phyloP scores from a whole-genome alignment of 768 basidiomycete genomes.

The Rhizopogon vesiculosus region DNA sequence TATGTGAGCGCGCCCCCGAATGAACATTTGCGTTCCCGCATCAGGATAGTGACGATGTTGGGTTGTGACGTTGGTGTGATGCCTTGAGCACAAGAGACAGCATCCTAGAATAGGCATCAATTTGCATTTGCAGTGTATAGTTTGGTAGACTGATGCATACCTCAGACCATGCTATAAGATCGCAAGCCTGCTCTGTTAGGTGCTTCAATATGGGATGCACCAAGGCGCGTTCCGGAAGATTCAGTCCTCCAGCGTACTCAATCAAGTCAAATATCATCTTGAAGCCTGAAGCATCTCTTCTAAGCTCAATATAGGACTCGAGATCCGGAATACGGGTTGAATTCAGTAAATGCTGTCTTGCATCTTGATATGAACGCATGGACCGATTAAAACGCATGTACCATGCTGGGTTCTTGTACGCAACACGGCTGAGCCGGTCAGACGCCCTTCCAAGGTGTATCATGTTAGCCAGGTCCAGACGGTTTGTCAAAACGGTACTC shows the following conservation, averaged over 20 bases:
- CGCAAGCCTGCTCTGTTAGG: slow-evolving; percentile 37
- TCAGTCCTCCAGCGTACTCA: slow-evolving; percentile 46
- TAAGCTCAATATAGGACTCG: slow-evolving; percentile 41
- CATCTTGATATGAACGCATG: slow-evolving; percentile 28
- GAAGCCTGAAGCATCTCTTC: slow-evolving; percentile 46
- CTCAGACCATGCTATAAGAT: slow-evolving; percentile 50
- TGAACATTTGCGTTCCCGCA: slow-evolving; percentile 36
- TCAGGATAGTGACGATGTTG: slow-evolving; percentile 50
- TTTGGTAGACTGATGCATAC: slow-evolving; percentile 27
- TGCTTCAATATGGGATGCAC: slow-evolving; percentile 23
- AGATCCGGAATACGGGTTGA: slow-evolving; percentile 32
- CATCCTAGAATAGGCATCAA: slow-evolving; percentile 39
- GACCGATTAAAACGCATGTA: slow-evolving; percentile 34
- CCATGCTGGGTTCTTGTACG: slow-evolving; percentile 35
- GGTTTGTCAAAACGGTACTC: slow-evolving; percentile 11
- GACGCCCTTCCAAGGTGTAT: slow-evolving; percentile 28
- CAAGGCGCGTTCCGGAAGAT: slow-evolving; percentile 26
- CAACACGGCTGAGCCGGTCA: slow-evolving; percentile 30
- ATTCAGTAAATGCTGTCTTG: slow-evolving; percentile 25
- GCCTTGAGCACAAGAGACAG: slow-evolving; percentile 47
- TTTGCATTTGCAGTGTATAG: too few relatives aligned
- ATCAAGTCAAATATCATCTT: slow-evolving; percentile 48
- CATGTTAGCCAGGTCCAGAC: slow-evolving; percentile 7
- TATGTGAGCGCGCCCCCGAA: slow-evolving; percentile 40
- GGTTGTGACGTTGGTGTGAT: slow-evolving; percentile 32